These are phyloP conservation scores for Mariannaea sp. DNA, from an alignment of 2,329 filamentous ascomycete genomes.

Conservation along the genomic window DNA sequence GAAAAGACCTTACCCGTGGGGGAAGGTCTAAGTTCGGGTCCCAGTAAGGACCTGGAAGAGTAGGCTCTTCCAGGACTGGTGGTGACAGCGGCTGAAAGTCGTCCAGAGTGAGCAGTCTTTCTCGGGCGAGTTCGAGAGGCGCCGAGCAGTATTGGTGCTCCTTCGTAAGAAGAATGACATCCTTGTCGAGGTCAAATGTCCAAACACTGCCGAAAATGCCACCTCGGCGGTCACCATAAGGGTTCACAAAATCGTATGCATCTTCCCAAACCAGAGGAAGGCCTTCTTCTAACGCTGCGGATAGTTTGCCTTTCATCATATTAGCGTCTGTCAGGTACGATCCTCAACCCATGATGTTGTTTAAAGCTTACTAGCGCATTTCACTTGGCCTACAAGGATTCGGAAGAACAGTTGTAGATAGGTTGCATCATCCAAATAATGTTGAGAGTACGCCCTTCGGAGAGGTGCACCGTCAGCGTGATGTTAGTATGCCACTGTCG, in stretches of 20 bases:
- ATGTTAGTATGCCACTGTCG: not conserved
- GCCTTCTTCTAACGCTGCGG: not conserved
- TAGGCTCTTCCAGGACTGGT: not conserved
- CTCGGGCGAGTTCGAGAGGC: slow-evolving; percentile 14
- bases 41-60: slow-evolving; percentile 23
- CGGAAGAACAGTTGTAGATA: not conserved
- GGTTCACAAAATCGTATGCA: slow-evolving; percentile 28
- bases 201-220: slow-evolving; percentile 26
- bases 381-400: not conserved
- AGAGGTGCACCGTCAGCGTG: not conserved
- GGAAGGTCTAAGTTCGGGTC: slow-evolving; percentile 10
- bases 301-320: not conserved
- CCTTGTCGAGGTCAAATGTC: slow-evolving; percentile 26
- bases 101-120: slow-evolving; percentile 20
- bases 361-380: not conserved
- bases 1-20: slow-evolving; percentile 16
- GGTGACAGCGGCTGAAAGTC: slow-evolving; percentile 21
- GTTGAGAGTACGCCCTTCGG: not conserved
- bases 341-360: not conserved
- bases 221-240: slow-evolving; percentile 30
- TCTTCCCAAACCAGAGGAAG: slow-evolving; percentile 20
- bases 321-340: not conserved
- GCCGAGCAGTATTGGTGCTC: slow-evolving; percentile 13
- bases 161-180: slow-evolving; percentile 24
- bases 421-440: too few species aligned